Evolutionary conservation across 2,329 filamentous ascomycete genomes (phyloP), one percentile per base, ranked within the genome.

Genomic region (Didymella segeticola): DNA sequence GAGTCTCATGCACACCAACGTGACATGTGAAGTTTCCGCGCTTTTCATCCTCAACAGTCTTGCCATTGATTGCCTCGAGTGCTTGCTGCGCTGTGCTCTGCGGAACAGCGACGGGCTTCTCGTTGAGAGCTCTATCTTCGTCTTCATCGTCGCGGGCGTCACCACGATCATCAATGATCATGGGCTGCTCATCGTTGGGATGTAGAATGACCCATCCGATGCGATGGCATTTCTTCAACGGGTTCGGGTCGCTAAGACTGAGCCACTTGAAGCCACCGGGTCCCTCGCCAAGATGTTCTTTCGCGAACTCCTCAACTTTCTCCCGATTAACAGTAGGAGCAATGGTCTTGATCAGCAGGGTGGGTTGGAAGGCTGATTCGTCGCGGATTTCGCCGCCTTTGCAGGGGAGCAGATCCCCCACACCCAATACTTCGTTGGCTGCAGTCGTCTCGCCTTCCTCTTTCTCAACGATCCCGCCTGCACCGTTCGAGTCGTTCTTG

Each of bases 151-250:
- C 89, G 60, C 89, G 86, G 11, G 84, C 83, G 62, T 95, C 89
- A n/a, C 84, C 82, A 57, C 88, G 83, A 63, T 96, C 90, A 55
- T 87, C 79, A 11, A 86, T 82, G 17, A 66, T 34, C 39, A 83
- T 80, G 5, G 82, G 77, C 19, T 83, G 80, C 50, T 96, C 90
- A 1, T 89, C 82, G 12, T 86, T 86, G 14, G 91, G 89, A 68
- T 98, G 89, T 9, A 99, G 83, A 83, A 98, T 95, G 56, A 99
- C 96, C 93, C 96, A 99, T 19, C 95, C 95, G 75, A 99, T 98
- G 19, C 95, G 89, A 72, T 99, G 95, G 69, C 93, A 99, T 60
- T 96, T 89, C 78, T 99, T 99, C 68, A 91, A 89, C 1, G 95
- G 95, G 70, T 99, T 99, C 0, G 95, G 95, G 67, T 99, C 95